Percentiles rank a stretch among this genome's conserved stretches.
Conservation (phyloP, 176 grass and related monocot species). For the Eleusine coracana region DNA sequence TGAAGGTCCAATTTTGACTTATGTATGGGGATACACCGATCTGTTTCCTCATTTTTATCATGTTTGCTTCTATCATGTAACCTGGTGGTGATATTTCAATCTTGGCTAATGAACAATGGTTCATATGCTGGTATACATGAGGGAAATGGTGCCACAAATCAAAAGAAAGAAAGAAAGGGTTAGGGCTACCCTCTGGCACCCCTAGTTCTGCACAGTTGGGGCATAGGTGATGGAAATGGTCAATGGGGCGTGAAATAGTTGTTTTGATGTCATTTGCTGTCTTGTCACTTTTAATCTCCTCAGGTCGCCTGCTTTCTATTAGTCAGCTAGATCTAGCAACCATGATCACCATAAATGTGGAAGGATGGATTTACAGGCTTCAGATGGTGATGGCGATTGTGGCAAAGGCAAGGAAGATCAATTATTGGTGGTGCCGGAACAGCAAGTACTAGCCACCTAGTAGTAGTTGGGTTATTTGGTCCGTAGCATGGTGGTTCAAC, state of each 20-base stretch:
- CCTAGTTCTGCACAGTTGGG: neutral
- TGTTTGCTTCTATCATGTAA: neutral
- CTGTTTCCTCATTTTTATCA: neutral
- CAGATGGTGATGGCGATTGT: neutral
- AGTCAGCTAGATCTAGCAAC: neutral
- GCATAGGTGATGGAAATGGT: neutral
- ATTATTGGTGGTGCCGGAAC: constrained; percentile 11
- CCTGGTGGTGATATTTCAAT: constrained; percentile 23
- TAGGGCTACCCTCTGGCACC: neutral
- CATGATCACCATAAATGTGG: neutral
- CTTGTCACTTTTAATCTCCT: neutral
- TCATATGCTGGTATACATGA: neutral
- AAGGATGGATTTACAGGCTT: neutral
- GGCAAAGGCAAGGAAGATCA: neutral
- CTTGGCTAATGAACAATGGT: constrained; percentile 11
- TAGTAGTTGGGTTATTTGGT: neutral
- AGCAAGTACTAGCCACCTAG: neutral
- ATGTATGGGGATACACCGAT: neutral
- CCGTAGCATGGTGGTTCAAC: neutral
- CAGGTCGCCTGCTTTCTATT: neutral
- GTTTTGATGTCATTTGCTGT: neutral
- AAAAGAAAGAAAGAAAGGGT: neutral
- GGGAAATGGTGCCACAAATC: neutral
- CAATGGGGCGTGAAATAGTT: neutral
- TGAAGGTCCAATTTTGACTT: neutral